These are phyloP conservation scores for Aspergillus transmontanensis DNA, from an alignment of 2,329 filamentous ascomycete genomes.

Conservation along the genomic window DNA sequence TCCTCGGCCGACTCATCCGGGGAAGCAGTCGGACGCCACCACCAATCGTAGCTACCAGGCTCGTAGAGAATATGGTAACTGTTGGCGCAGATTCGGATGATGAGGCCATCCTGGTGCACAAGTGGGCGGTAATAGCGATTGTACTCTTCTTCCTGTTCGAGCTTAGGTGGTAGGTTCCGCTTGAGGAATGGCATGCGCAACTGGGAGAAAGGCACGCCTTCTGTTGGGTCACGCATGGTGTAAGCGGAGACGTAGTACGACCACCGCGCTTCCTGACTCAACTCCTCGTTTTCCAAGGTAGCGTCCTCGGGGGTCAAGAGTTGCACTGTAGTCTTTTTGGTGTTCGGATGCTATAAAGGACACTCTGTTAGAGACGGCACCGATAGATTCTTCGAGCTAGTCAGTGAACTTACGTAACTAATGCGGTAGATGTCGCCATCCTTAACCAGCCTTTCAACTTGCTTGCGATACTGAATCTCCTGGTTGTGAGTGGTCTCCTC, in stretches of 20 bases:
- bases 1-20: conserved; percentile 35
- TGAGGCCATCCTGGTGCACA: conserved; percentile 67
- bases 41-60: conserved; percentile 70
- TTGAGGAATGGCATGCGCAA: conserved; percentile 70
- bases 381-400: not conserved
- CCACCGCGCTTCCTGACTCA: conserved; percentile 69
- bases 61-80: conserved; percentile 80
- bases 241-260: conserved; percentile 95
- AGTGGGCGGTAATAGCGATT: conserved; percentile 58
- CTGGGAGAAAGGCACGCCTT: conserved; percentile 68
- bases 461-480: conserved; percentile 87
- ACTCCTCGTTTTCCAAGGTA: conserved; percentile 73
- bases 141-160: conserved; percentile 63
- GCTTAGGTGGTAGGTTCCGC: conserved; percentile 67
- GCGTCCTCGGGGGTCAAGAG: conserved; percentile 86
- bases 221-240: conserved; percentile 84
- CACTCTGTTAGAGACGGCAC: conserved; percentile 28
- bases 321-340: conserved; percentile 70
- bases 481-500: conserved; percentile 87
- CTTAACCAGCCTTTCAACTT: conserved; percentile 89
- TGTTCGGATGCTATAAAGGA: conserved; percentile 61
- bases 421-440: conserved; percentile 91
- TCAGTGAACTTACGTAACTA: conserved; percentile 71
- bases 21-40: conserved; percentile 54
- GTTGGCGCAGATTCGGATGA: conserved; percentile 74